Percentiles rank a stretch among this genome's conserved stretches.
phyloP scores from a whole-genome alignment of 331 rosid genomes.

The Malus hybrid region DNA sequence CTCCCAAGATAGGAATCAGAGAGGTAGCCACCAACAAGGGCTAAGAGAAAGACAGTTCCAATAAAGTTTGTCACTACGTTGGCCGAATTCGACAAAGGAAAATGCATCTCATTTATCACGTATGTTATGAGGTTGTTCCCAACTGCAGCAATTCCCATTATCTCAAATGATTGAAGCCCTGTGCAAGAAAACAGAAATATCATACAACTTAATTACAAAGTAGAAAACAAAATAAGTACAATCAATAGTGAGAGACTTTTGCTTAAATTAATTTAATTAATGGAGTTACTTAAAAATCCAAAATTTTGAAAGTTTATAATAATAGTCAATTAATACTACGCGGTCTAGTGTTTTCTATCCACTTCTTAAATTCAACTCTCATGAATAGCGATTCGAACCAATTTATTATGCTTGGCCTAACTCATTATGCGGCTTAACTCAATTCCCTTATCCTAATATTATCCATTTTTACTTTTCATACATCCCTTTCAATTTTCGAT shows the following conservation, averaged over 20 bases:
- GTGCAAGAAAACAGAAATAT: not conserved
- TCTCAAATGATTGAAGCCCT: slow-evolving; percentile 92
- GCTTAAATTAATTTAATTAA: not conserved
- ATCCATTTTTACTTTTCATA: no score
- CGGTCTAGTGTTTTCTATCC: no score
- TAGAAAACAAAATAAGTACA: not conserved
- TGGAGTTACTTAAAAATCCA: not conserved
- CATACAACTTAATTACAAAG: not conserved
- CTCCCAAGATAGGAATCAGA: slow-evolving; percentile 91
- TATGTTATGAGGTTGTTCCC: slow-evolving; percentile 98
- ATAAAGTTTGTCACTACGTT: slow-evolving; percentile 91
- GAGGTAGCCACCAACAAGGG: slow-evolving; percentile 86
- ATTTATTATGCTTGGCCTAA: no score
- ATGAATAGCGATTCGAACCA: no score
- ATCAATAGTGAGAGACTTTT: not conserved
- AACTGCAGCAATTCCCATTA: slow-evolving; percentile 96
- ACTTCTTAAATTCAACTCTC: no score
- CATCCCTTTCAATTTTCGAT: no score
- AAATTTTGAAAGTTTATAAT: no score
- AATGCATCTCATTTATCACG: slow-evolving; percentile 82
- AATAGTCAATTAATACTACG: no score
- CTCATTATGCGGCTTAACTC: no score
- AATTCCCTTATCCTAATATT: no score
- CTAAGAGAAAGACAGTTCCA: slow-evolving; percentile 79
- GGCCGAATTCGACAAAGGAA: slow-evolving; percentile 73